Percentiles rank a stretch among this genome's conserved stretches.
These are phyloP conservation scores for Cladobotryum protrusum DNA, from an alignment of 2,329 filamentous ascomycete species.

Conservation along the genomic window DNA sequence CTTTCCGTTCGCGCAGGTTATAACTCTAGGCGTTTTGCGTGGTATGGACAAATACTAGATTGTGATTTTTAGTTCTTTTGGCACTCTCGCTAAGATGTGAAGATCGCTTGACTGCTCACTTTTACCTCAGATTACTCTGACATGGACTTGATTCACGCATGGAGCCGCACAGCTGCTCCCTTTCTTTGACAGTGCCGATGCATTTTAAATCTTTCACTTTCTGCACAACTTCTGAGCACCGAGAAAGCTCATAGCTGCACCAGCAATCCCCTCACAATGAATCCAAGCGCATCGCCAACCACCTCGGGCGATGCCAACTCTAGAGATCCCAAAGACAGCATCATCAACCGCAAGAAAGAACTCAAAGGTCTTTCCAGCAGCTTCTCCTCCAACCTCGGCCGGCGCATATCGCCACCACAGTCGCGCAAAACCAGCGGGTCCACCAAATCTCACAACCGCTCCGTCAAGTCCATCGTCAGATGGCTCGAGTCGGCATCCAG, in stretches of 20 bases:
- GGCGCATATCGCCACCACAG: slow-evolving; percentile 10
- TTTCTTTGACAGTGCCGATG: neutral
- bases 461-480: slow-evolving; percentile 27
- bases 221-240: neutral
- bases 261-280: neutral
- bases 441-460: slow-evolving; percentile 13
- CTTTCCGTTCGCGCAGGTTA: slow-evolving; percentile 8
- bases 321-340: slow-evolving; percentile 1
- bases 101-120: slow-evolving; percentile 8
- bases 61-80: neutral
- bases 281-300: neutral
- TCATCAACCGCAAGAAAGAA: slow-evolving; percentile 14
- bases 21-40: slow-evolving; percentile 10
- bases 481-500: slow-evolving; percentile 22
- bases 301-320: neutral
- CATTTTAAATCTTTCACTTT: neutral
- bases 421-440: neutral
- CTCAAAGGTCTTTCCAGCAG: slow-evolving; percentile 19
- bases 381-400: slow-evolving; percentile 24
- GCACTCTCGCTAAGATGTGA: neutral
- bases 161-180: neutral
- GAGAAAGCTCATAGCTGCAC: neutral
- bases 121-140: slow-evolving; percentile 6
- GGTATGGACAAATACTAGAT: slow-evolving; percentile 10
- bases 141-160: neutral